Evolutionary conservation across 805 yeast genomes (phyloP), one percentile per base, ranked within the genome.

Genomic region (Kluyveromyces wickerhamii): DNA sequence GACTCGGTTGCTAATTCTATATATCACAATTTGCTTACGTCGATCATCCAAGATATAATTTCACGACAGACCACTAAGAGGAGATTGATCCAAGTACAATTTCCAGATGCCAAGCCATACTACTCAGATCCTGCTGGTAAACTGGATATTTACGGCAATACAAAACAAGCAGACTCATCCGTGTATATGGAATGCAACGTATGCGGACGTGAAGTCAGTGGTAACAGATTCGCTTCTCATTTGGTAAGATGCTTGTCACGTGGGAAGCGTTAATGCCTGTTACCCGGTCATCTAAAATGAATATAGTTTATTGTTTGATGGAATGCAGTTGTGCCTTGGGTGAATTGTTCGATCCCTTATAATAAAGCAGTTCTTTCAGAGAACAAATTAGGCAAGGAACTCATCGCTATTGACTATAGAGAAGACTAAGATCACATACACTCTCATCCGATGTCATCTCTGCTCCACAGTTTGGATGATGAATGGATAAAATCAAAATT

Each of bases 191-290:
- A 66, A 37, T 89, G 98, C 60, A 68, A 70, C 4, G 80, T 82
- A 45, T 89, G 98, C 58, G 77, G 74, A 13, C 67, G 98, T 37
- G 85, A 79, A 49, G 80, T 89, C 6, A 89, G 95, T 1, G 95
- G 95, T 1, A 80, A 84, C 24, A 65, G 98, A 39, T 88, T 85
- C 66, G 96, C 97, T 2, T 87, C 84, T 27, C 98, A 89, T 59
- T 69, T 89, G 20, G 94, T 87, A 53, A 76, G 95, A 48, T 89
- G 98, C 54, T 59, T 87, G 16, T 84, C 85, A 28, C 82, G 96
- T 9, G 70, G 83, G 38, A 65, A 66, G 17, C 61, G 77, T 43
- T 64, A 69, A 42, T 63, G 39, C 47, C n/a, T 41, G 18, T 26
- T 26, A 26, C 29, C 29, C 29, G 18, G 29, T 8, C 10, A n/a